These are phyloP conservation scores for Cryptococcus sp. DNA, from an alignment of 1,284 basidiomycete genomes.

Conservation along the genomic window DNA sequence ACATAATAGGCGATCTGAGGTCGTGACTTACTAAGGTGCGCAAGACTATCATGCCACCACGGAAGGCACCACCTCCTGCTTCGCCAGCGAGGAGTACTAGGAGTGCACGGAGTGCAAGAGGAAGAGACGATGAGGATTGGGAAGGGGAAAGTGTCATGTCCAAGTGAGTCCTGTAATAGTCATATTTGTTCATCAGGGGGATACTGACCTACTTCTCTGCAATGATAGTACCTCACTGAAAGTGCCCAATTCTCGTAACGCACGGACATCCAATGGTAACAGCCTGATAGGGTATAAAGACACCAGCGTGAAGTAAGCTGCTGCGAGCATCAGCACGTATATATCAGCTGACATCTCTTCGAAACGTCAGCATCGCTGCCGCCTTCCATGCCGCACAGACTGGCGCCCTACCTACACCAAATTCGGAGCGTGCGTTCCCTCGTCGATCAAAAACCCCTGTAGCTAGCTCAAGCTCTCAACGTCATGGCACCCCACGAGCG, in stretches of 20 bases:
- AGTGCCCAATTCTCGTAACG: slow-evolving; percentile 18
- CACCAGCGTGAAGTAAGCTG: slow-evolving; percentile 44
- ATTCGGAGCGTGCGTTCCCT: slow-evolving; percentile 5
- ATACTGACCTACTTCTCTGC: too few species aligned
- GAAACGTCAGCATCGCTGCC: slow-evolving; percentile 30
- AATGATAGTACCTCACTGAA: slow-evolving; percentile 20
- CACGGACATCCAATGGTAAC: slow-evolving; percentile 13
- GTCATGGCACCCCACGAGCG: slow-evolving; percentile 17
- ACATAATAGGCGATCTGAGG: too few species aligned
- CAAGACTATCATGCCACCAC: slow-evolving; percentile 16
- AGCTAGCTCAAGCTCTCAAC: slow-evolving; percentile 7
- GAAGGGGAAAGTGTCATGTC: slow-evolving; percentile 29
- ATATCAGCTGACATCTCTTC: too few species aligned
- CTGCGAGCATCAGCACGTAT: too few species aligned
- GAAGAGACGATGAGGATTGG: slow-evolving; percentile 32
- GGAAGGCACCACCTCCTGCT: slow-evolving; percentile 18
- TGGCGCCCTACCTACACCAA: slow-evolving; percentile 15
- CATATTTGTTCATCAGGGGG: too few species aligned
- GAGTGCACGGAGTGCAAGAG: slow-evolving; percentile 19
- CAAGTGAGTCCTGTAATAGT: slow-evolving; percentile 19
- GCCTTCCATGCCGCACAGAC: slow-evolving; percentile 40
- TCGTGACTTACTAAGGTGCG: too few species aligned
- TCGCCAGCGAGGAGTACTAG: slow-evolving; percentile 35
- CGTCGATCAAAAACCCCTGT: background rate
- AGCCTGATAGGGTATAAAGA: slow-evolving; percentile 26